These are phyloP conservation scores for Monosporozyma aerobia DNA, from an alignment of 805 yeast genomes.

Conservation along the genomic window DNA sequence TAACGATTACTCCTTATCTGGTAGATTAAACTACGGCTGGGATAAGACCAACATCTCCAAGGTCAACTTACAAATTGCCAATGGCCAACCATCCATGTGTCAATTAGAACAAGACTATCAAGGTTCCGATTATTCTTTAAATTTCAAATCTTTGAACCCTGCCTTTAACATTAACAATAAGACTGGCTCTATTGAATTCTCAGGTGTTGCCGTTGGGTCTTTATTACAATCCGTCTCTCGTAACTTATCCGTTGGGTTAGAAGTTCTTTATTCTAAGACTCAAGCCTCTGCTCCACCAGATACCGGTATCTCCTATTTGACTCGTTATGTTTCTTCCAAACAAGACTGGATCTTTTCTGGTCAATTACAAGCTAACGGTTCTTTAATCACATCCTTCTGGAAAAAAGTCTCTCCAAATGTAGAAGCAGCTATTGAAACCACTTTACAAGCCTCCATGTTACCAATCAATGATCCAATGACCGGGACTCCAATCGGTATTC, in stretches of 20 bases:
- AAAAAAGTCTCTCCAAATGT: constrained; percentile 86
- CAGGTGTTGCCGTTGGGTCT: constrained; percentile 90
- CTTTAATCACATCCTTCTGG: constrained; percentile 84
- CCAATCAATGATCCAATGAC: constrained; percentile 68
- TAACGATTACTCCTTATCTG: constrained; percentile 73
- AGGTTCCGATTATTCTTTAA: constrained; percentile 79
- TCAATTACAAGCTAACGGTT: constrained; percentile 88
- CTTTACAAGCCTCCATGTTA: constrained; percentile 63
- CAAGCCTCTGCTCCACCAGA: constrained; percentile 77
- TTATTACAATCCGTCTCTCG: constrained; percentile 82
- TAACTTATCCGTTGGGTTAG: constrained; percentile 79
- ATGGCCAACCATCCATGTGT: constrained; percentile 85
- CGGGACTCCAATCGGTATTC: constrained; percentile 73
- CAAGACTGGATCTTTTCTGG: constrained; percentile 91
- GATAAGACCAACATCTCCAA: constrained; percentile 67
- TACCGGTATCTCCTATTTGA: constrained; percentile 81
- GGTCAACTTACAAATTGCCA: constrained; percentile 78
- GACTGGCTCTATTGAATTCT: constrained; percentile 45
- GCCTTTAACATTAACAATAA: constrained; percentile 38
- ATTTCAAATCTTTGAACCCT: constrained; percentile 88
- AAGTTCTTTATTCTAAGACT: constrained; percentile 71
- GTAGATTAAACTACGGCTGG: constrained; percentile 91
- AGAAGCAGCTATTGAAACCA: constrained; percentile 90
- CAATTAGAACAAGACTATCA: constrained; percentile 95
- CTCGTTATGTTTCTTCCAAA: constrained; percentile 64